Evolutionary conservation across 805 yeast species (phyloP).

Genomic region (Teunomyces panamensis): DNA sequence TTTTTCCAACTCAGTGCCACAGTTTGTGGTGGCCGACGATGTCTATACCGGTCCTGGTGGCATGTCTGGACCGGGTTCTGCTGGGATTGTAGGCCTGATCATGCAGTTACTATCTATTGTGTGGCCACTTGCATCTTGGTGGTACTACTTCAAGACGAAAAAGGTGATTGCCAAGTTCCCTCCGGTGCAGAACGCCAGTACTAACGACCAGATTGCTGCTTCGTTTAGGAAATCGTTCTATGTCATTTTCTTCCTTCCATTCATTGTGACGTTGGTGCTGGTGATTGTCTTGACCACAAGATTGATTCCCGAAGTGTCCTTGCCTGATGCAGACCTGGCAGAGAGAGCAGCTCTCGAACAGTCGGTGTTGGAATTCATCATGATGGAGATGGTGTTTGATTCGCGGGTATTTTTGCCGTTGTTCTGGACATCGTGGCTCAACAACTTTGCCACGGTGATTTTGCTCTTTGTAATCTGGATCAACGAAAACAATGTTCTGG

Average conservation of each 20-base stretch:
- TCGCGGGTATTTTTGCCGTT: neutral
- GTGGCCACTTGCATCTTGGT: constrained; percentile 15
- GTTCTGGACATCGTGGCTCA: constrained; percentile 2
- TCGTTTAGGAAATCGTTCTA: constrained; percentile 26
- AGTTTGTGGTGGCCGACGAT: neutral
- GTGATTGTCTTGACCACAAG: neutral
- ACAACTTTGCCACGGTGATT: constrained; percentile 11
- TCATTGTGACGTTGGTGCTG: constrained; percentile 6
- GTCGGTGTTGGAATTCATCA: neutral
- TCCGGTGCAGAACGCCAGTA: constrained; percentile 17
- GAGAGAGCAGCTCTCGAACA: neutral
- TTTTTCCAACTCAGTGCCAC: neutral
- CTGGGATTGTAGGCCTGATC: neutral
- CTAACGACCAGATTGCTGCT: constrained; percentile 14
- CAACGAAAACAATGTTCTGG: constrained; percentile 27
- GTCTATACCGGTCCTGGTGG: neutral
- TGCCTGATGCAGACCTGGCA: neutral
- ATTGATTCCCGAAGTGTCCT: neutral
- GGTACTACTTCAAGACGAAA: constrained; percentile 25
- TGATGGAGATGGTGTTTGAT: neutral
- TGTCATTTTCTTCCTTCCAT: constrained; percentile 26
- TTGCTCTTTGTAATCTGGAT: constrained; percentile 27
- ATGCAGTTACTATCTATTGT: constrained; percentile 2
- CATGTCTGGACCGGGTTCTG: neutral
- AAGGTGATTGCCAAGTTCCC: constrained; percentile 26